Percentiles rank a stretch among this genome's conserved stretches.
These are phyloP conservation scores for Coemansia aciculifera DNA, from an alignment of 192 early-diverging fungal species.

Conservation along the genomic window DNA sequence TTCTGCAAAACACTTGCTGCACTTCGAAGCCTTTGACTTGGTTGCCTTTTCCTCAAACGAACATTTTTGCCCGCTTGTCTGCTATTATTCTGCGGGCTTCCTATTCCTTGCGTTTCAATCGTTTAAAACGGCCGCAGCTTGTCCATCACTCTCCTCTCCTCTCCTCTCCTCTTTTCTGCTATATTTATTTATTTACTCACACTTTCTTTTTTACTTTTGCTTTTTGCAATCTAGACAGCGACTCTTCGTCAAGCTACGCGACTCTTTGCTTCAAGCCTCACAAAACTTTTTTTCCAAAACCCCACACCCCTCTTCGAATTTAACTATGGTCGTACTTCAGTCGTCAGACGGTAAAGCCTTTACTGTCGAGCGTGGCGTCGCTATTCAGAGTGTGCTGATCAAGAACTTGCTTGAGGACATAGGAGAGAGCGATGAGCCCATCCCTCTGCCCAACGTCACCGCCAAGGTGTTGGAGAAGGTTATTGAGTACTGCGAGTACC, in stretches of 20 bases:
- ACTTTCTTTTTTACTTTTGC: neutral
- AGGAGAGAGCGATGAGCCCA: conserved; percentile 65
- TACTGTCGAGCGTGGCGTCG: conserved; percentile 64
- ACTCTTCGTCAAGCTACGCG: neutral
- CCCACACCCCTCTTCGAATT: neutral
- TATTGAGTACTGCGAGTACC: conserved; percentile 82
- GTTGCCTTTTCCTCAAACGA: neutral
- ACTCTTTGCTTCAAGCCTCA: neutral
- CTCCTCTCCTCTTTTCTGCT: neutral
- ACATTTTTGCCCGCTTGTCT: neutral
- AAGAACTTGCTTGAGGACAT: conserved; percentile 82
- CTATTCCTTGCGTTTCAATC: neutral
- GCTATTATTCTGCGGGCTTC: neutral
- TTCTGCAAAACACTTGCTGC: no score
- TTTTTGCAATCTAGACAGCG: neutral
- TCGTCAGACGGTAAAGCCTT: conserved; percentile 68
- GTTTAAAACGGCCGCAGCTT: neutral
- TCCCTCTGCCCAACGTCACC: conserved; percentile 79
- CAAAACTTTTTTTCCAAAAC: neutral
- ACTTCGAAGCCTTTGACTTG: neutral
- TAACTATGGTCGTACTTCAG: conserved; percentile 41
- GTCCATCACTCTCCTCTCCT: neutral
- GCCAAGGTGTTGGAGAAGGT: conserved; percentile 75
- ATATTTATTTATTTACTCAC: neutral
- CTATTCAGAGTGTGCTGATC: conserved; percentile 74